phyloP scores from a whole-genome alignment of 306 rosid genomes.

The Citrullus colocynthis region DNA sequence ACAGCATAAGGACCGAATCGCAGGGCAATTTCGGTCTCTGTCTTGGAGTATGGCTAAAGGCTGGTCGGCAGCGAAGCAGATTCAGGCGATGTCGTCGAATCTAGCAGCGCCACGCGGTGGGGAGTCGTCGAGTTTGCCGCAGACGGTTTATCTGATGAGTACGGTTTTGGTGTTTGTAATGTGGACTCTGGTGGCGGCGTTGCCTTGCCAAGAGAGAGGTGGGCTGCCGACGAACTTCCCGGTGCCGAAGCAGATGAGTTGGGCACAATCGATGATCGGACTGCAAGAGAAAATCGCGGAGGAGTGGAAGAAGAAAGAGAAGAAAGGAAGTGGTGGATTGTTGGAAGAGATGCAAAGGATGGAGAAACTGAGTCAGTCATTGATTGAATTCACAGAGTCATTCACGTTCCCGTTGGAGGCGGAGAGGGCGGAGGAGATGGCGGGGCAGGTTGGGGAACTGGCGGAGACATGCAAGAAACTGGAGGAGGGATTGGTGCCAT shows the following conservation, averaged over 20 bases:
- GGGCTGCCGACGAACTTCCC: constrained; percentile 50
- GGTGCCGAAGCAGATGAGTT: constrained; percentile 31
- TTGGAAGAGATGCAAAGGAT: constrained; percentile 75
- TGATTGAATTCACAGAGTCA: constrained; percentile 53
- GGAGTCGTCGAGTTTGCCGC: constrained; percentile 42
- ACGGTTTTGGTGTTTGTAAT: constrained; percentile 42
- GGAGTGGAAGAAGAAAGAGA: constrained; percentile 97
- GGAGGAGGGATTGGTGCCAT: constrained; percentile 80
- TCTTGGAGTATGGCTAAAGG: constrained; percentile 65
- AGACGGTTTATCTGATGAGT: constrained; percentile 60
- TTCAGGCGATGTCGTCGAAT: constrained; percentile 59
- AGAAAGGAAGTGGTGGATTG: constrained; percentile 55
- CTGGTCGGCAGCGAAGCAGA: constrained; percentile 84
- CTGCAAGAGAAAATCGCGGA: constrained; percentile 78
- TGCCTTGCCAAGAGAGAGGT: constrained; percentile 81
- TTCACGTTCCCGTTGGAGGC: constrained; percentile 52
- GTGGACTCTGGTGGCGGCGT: constrained; percentile 76
- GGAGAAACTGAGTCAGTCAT: constrained; percentile 48
- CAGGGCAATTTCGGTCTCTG: constrained; percentile 28
- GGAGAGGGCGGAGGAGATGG: constrained; percentile 44
- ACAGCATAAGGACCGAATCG: constrained; percentile 20
- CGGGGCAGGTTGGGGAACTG: constrained; percentile 49
- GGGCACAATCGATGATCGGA: constrained; percentile 67
- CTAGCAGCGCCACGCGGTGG: constrained; percentile 59
- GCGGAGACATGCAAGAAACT: constrained; percentile 53